Conservation (phyloP, 1,284 basidiomycete genomes). For the Cutaneotrichosporon spelunceum region DNA sequence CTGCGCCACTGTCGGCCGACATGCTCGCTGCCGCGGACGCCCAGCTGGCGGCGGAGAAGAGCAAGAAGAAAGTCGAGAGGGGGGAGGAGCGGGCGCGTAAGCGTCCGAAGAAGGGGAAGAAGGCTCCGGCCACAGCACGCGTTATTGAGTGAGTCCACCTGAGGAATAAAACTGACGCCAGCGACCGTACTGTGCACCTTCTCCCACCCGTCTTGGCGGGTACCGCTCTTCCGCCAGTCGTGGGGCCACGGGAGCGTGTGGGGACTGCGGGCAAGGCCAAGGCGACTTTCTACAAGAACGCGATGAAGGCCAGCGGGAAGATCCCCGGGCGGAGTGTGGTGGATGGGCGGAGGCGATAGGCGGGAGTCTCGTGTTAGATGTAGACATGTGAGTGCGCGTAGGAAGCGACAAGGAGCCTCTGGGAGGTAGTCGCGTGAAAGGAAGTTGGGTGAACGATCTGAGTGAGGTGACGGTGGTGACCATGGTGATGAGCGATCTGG, state of each 20-base stretch:
- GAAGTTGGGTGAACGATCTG: background rate
- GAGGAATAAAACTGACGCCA: conserved; percentile 5
- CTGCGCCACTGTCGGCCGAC: conserved; percentile 18
- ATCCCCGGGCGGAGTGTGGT: conserved; percentile 32
- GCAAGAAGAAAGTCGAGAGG: background rate
- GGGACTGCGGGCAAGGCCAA: conserved; percentile 1
- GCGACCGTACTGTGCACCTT: conserved; percentile 25
- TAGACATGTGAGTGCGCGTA: background rate
- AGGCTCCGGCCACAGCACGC: conserved; percentile 13
- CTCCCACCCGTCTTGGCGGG: conserved; percentile 23
- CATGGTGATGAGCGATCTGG: background rate
- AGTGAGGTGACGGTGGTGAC: background rate
- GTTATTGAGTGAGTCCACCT: conserved; percentile 8
- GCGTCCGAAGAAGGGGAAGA: conserved; percentile 16
- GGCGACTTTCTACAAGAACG: conserved; percentile 34
- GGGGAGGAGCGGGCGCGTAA: conserved; percentile 9
- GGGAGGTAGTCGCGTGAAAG: background rate
- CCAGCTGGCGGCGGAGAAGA: conserved; percentile 6
- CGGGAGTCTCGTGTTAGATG: background rate
- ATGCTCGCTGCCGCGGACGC: conserved; percentile 21
- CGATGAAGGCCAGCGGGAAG: conserved; percentile 37
- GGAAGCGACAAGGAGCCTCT: background rate
- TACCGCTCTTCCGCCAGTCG: conserved; percentile 30
- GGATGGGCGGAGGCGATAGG: conserved; percentile 31
- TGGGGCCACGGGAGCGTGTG: conserved; percentile 21